Base-by-base conservation (phyloP, 768 basidiomycete genomes). In the Rhodotorula toruloides region DNA sequence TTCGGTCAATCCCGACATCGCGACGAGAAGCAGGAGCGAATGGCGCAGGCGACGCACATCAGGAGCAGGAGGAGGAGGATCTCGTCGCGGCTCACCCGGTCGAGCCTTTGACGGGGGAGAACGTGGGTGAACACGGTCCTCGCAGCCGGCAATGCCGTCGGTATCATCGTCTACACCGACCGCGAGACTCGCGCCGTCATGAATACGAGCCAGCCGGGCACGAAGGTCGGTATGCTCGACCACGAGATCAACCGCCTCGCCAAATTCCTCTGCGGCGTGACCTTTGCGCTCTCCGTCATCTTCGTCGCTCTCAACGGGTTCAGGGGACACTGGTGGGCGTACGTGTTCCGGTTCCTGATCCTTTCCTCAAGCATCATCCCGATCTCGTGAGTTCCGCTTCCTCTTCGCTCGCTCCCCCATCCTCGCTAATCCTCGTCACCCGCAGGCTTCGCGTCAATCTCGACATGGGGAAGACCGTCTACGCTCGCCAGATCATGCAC, bases 381-480 rank as follows among this genome's bases (percentile, higher is more conserved):
- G 32, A 99, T 99, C 79, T 94, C 91, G 94, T 90, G 55, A 60
- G 86, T 77, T 48, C 31, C n/a, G n/a, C n/a, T 57, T 13, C 22
- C 27, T 58, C 21, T 50, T 36, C 36, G 21, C 50, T 22, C 27
- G 27, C 46, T 50, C 39, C 14, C n/a, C n/a, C n/a, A n/a, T n/a
- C n/a, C n/a, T n/a, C n/a, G n/a, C n/a, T n/a, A n/a, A n/a, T n/a
- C n/a, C n/a, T n/a, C n/a, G n/a, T n/a, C n/a, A n/a, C n/a, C n/a
- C 31, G 11, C 76, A 97, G 93, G 82, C 81, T 99, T 61, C 89
- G 96, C n/a, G 94, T 99, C 58, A 99, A 99, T 73, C 83, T 99
- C 58, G 96, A 99, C 77, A 98, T 99, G 93, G 96, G 96, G 61
- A 99, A 99, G 79, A 98, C 93, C 2, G 89, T 98, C 48, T 99